These are phyloP conservation scores for Apostasia shenzhenica DNA, from an alignment of 106 monocot species.

Conservation along the genomic window DNA sequence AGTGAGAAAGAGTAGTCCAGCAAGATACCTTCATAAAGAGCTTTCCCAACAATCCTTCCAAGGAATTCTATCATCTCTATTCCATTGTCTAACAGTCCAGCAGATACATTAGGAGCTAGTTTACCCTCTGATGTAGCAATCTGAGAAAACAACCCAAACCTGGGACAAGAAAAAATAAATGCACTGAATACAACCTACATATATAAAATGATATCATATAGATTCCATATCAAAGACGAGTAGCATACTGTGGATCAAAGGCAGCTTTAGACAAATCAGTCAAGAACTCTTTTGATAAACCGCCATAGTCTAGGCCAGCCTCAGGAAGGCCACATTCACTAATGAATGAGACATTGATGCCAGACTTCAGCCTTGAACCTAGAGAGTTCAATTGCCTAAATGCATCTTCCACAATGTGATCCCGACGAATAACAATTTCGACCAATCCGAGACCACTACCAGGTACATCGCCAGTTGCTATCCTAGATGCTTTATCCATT, in stretches of 20 bases:
- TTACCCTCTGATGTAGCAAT: conserved; percentile 61
- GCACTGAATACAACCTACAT: neutral
- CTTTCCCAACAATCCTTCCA: conserved; percentile 91
- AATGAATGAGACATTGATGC: conserved; percentile 82
- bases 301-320: conserved; percentile 91
- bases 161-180: conserved; percentile 18
- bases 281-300: conserved; percentile 93
- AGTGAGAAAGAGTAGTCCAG: conserved; percentile 87
- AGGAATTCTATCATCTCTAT: conserved; percentile 92
- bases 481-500: conserved; percentile 62
- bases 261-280: conserved; percentile 77
- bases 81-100: conserved; percentile 63
- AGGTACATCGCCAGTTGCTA: conserved; percentile 50
- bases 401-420: conserved; percentile 89
- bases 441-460: conserved; percentile 46
- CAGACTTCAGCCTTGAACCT: conserved; percentile 66
- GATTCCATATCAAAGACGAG: neutral
- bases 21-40: conserved; percentile 93
- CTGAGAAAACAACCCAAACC: conserved; percentile 72
- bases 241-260: conserved; percentile 69
- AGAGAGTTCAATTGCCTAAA: conserved; percentile 70
- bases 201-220: neutral
- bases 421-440: conserved; percentile 72
- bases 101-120: conserved; percentile 67
- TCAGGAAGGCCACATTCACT: conserved; percentile 91